Conservation (phyloP, 805 yeast genomes). For the Saccharomycopsis sp. region DNA sequence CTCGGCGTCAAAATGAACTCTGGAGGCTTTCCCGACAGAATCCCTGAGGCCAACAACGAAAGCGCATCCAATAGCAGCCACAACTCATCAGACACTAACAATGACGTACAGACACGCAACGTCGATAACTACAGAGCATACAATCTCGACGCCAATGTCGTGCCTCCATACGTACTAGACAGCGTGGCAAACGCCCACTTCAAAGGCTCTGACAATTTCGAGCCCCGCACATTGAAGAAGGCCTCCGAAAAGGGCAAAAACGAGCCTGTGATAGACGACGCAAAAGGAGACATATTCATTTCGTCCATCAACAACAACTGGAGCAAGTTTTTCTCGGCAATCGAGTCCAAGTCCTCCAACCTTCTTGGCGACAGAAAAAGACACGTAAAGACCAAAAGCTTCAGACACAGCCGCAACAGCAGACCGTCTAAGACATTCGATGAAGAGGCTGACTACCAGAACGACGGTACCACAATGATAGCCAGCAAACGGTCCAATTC, state of each 20-base stretch:
- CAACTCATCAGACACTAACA: not conserved
- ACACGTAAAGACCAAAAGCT: not conserved
- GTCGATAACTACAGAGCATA: conserved; percentile 1
- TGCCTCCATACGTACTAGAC: conserved; percentile 64
- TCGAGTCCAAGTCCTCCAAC: conserved; percentile 37
- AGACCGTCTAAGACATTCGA: not conserved
- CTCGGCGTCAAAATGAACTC: not conserved
- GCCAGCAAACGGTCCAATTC: not conserved
- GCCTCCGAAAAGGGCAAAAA: not conserved
- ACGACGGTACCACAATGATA: not conserved
- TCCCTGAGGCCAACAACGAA: not conserved
- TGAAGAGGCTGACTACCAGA: not conserved
- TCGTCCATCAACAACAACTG: conserved; percentile 39
- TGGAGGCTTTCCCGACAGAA: not conserved
- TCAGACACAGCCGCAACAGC: not conserved
- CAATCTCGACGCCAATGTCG: conserved; percentile 34
- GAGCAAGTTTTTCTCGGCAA: conserved; percentile 43
- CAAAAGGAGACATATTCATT: conserved; percentile 29
- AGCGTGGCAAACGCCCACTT: conserved; percentile 31
- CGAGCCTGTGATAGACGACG: not conserved
- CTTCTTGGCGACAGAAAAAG: conserved; percentile 7
- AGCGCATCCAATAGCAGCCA: not conserved
- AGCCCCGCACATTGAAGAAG: not conserved
- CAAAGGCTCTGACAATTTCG: conserved; percentile 13
- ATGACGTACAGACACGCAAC: not conserved